Evolutionary conservation across 2,329 filamentous ascomycete genomes (phyloP), one percentile per base, ranked within the genome.

Genomic region (Phialocephala subalpina): DNA sequence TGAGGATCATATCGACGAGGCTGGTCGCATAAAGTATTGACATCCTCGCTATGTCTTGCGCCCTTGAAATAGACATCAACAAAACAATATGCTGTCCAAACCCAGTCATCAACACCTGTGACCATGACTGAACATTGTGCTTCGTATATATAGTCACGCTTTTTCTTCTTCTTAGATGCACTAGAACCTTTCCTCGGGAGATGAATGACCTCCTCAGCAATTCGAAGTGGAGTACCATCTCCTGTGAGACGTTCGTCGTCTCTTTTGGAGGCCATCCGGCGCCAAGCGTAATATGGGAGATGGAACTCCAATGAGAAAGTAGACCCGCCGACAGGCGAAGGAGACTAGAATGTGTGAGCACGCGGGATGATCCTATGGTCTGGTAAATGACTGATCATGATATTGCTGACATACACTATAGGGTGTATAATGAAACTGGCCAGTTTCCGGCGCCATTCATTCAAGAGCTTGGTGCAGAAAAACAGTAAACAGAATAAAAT

Each of bases 281-380:
- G 40, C 64, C 64, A 67, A 35, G 64, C 61, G 45, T 69, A 69
- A 38, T 67, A 65, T 12, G 67, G 64, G 7, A 69, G 52, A 52
- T 69, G 64, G 33, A 69, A 69, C 42, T 69, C 61, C 8, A 69
- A 36, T 16, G 61, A 33, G 38, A 66, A 69, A 25, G 47, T 40
- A 5, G 38, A 25, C 16, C 2, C 2, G 1, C 56, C 36, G 16
- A 14, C 27, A 42, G 45, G 45, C 3, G 56, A 64, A 29, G 56
- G 35, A 40, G 42, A 29, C 56, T 58, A 42, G 3, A 16, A 6
- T n/a, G 12, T 25, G 29, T 42, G 12, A 42, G 38, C 38, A 42
- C 4, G 3, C 12, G 4, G 38, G 18, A 14, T n/a, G 18, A n/a
- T n/a, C 38, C 5, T 12, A n/a, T 6, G 9, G 9, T 33, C 9